phyloP scores from a whole-genome alignment of 768 basidiomycete species.

The Mycena indigotica region DNA sequence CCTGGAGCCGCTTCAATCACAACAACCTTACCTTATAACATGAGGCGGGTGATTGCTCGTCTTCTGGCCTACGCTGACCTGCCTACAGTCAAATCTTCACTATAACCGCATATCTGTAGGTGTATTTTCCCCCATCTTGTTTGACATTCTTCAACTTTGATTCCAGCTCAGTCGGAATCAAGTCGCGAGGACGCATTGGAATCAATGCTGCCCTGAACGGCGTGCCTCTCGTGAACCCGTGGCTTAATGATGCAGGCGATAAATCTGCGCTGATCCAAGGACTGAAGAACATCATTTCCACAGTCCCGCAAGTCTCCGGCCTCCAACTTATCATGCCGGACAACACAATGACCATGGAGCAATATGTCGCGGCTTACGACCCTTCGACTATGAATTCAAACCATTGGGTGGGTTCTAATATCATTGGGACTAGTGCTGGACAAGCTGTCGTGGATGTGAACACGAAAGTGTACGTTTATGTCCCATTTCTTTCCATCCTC shows the following conservation, averaged over 20 bases:
- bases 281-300: slow-evolving; percentile 34
- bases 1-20: slow-evolving; percentile 40
- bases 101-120: slow-evolving; percentile 44
- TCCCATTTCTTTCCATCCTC: not conserved
- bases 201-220: slow-evolving; percentile 37
- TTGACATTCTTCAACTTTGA: not conserved
- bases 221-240: slow-evolving; percentile 37
- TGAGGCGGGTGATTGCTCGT: slow-evolving; percentile 1
- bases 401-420: slow-evolving; percentile 45
- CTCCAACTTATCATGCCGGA: slow-evolving; percentile 45
- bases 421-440: slow-evolving; percentile 27
- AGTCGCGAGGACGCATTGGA: slow-evolving; percentile 45
- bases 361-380: slow-evolving; percentile 30
- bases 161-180: slow-evolving; percentile 38
- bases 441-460: slow-evolving; percentile 44
- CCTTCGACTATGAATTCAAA: slow-evolving; percentile 37
- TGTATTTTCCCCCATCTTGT: not conserved
- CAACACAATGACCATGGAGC: slow-evolving; percentile 35
- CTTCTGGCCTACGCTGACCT: not conserved
- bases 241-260: slow-evolving; percentile 42
- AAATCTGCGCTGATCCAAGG: slow-evolving; percentile 37
- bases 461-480: slow-evolving; percentile 33
- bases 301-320: slow-evolving; percentile 30
- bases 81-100: slow-evolving; percentile 39
- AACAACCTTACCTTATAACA: slow-evolving; percentile 37